These are phyloP conservation scores for Metarhizium robertsii DNA, from an alignment of 2,329 filamentous ascomycete genomes.

Conservation along the genomic window DNA sequence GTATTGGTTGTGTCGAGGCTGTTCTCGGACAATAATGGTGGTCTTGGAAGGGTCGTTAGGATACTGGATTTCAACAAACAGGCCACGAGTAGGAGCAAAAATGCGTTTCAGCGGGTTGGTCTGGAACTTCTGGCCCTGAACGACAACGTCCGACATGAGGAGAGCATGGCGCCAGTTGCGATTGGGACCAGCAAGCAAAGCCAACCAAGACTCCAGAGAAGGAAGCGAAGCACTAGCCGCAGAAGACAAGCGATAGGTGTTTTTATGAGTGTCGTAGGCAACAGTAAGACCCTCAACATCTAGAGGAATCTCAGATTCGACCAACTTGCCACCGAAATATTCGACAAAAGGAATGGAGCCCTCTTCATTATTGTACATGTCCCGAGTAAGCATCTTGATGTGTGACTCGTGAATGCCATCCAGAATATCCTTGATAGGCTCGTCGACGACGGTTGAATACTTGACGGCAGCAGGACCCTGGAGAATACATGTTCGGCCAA, in stretches of 20 bases:
- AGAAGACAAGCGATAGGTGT: conserved; percentile 73
- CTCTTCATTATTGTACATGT: conserved; percentile 69
- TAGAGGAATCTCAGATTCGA: conserved; percentile 59
- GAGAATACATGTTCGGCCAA: conserved; percentile 89
- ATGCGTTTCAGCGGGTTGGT: conserved; percentile 92
- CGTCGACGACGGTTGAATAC: conserved; percentile 82
- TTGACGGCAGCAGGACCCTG: conserved; percentile 89
- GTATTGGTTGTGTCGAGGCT: conserved; percentile 76
- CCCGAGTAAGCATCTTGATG: conserved; percentile 67
- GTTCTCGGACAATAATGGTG: conserved; percentile 77
- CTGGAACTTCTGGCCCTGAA: conserved; percentile 94
- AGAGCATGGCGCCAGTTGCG: conserved; percentile 94
- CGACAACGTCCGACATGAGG: conserved; percentile 85
- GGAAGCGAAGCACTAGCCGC: conserved; percentile 68
- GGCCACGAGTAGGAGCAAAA: conserved; percentile 74
- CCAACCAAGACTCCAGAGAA: conserved; percentile 72
- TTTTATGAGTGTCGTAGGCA: conserved; percentile 67
- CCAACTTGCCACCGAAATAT: conserved; percentile 87
- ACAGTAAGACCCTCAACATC: conserved; percentile 83
- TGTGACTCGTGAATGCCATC: conserved; percentile 85
- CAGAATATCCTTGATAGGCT: conserved; percentile 91
- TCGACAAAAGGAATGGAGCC: conserved; percentile 74
- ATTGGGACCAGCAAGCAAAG: conserved; percentile 73
- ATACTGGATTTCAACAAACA: conserved; percentile 79
- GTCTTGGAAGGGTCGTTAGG: conserved; percentile 79